These are phyloP conservation scores for Tremellales sp. DNA, from an alignment of 1,284 basidiomycete species.

Conservation along the genomic window DNA sequence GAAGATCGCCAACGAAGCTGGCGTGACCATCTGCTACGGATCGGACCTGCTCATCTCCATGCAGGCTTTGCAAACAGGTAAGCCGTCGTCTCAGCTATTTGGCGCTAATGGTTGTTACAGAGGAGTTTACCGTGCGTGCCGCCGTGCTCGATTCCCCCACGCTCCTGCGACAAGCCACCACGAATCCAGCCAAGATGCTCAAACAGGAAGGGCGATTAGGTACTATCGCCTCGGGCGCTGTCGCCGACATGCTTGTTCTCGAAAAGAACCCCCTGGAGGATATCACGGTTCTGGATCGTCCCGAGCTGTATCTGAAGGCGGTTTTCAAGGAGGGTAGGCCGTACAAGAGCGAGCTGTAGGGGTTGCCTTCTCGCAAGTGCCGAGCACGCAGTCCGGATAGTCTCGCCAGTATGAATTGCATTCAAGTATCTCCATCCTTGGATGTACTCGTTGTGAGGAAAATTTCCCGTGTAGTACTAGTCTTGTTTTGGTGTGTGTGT, in stretches of 20 bases:
- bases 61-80: constrained; percentile 35
- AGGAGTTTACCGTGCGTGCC: constrained; percentile 50
- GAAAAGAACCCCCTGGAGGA: constrained; percentile 53
- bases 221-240: constrained; percentile 44
- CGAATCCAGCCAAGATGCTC: constrained; percentile 51
- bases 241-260: constrained; percentile 52
- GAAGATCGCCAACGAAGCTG: constrained; percentile 30
- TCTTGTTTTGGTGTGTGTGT: too few species aligned
- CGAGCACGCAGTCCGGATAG: neutral
- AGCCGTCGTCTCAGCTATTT: neutral
- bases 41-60: constrained; percentile 36
- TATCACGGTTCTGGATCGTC: constrained; percentile 51
- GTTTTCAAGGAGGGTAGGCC: constrained; percentile 21
- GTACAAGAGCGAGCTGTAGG: constrained; percentile 1
- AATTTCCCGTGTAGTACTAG: too few species aligned
- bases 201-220: constrained; percentile 47
- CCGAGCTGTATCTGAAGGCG: constrained; percentile 27
- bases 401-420: too few species aligned
- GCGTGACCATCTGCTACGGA: constrained; percentile 38
- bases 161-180: constrained; percentile 52
- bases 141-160: constrained; percentile 45
- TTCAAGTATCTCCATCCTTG: too few species aligned
- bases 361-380: neutral
- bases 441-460: too few species aligned
- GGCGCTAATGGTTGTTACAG: neutral